Conservation (phyloP, 305 asterid species). For the Fraxinus nigra region DNA sequence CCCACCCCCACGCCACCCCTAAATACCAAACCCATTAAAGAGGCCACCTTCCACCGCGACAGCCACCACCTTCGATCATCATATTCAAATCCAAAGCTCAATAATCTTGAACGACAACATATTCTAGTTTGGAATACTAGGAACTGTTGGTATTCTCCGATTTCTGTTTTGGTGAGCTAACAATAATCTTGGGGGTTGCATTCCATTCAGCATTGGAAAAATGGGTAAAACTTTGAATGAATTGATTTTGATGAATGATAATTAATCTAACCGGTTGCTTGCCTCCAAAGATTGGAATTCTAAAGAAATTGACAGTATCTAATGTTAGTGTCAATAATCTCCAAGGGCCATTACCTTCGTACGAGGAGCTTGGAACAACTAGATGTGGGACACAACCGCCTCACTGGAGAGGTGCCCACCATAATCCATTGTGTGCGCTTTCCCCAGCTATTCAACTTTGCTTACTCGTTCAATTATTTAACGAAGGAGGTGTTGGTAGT, state of each 20-base stretch:
- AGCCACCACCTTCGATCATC: no score
- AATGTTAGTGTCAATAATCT: slow-evolving; percentile 46
- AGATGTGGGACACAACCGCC: slow-evolving; percentile 50
- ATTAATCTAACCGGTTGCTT: slow-evolving; percentile 60
- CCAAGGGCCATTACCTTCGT: slow-evolving; percentile 61
- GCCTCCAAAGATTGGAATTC: slow-evolving; percentile 60
- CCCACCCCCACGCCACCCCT: no score
- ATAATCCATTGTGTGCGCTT: slow-evolving; percentile 45
- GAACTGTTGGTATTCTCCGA: slow-evolving; percentile 28
- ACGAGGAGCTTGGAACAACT: slow-evolving; percentile 53
- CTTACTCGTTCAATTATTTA: slow-evolving; percentile 60
- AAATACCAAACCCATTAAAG: no score
- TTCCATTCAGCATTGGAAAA: slow-evolving; percentile 62
- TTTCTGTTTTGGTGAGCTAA: slow-evolving; percentile 66
- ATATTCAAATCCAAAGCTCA: no score
- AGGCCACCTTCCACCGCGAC: no score
- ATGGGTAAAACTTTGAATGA: slow-evolving; percentile 71
- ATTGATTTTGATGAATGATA: slow-evolving; percentile 48
- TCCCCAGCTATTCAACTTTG: slow-evolving; percentile 53
- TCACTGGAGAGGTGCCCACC: slow-evolving; percentile 65
- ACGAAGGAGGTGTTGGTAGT: slow-evolving; percentile 30
- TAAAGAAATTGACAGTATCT: slow-evolving; percentile 45
- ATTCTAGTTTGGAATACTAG: no score
- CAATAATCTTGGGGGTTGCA: slow-evolving; percentile 38
- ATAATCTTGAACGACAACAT: no score